Base-by-base conservation (phyloP, 495 filamentous ascomycete genomes). In the Podospora pseudopauciseta region DNA sequence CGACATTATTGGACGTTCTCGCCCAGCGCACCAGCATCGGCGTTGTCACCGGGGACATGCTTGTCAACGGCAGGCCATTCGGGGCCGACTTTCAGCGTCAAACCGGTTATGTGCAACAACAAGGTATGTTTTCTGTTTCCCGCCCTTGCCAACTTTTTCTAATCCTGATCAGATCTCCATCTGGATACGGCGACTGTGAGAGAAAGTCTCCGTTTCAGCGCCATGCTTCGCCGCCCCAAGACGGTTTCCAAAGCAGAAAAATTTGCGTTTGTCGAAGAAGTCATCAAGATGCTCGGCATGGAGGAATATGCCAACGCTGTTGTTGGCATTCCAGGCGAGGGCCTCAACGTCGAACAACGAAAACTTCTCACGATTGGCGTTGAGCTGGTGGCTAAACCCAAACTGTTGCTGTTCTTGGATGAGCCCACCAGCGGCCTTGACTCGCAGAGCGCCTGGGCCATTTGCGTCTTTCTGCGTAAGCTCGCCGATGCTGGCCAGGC, bases 91-190 rank as follows among this genome's bases (percentile, higher is more conserved):
- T 96, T 78, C 91, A 92, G 71, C 86, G 92, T 2, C 90, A 92
- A 76, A 94, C 90, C 1, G 93, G 92, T 18, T 96, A 96, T 73
- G 93, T 92, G 18, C 91, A 97, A 74, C 93, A 97, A 73, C 91
- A 96, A 75, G 93, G 92, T 80, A 80, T 86, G 73, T 55, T n/a
- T 34, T 54, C 1, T 23, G 1, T 23, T 65, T 54, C 5, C 0
- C 4, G 34, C 15, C 27, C 19, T 49, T 11, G 27, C 1, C 61
- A 3, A 13, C 9, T 44, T 5, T 15, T 28, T 28, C 26, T 68
- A n/a, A 69, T 20, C 26, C 13, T 30, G 1, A 63, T 9, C 30
- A 72, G 90, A 97, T 82, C 84, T 97, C 1, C 93, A 96, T 75
- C 82, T 94, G 16, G 82, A 73, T 53, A 95, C 91, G 0, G 85